phyloP scores from a whole-genome alignment of 208 protist genomes.

The Tritrichomonas musculus region DNA sequence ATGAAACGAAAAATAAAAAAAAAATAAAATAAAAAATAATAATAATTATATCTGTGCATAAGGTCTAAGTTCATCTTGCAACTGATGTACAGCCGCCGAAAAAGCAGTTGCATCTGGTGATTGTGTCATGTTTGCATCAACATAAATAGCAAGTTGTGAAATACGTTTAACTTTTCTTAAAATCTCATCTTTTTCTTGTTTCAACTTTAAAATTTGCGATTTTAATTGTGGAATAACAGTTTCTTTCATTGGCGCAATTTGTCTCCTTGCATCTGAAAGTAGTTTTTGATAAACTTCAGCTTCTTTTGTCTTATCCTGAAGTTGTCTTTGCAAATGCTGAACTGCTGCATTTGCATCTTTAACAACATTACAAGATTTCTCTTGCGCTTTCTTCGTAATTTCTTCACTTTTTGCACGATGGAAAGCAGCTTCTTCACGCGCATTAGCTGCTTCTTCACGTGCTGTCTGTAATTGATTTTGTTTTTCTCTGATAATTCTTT shows the following conservation, averaged over 20 bases:
- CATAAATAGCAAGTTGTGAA: background rate
- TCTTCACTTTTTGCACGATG: constrained; percentile 17
- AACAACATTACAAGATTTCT: background rate
- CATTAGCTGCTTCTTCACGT: background rate
- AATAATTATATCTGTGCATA: background rate
- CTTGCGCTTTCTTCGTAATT: background rate
- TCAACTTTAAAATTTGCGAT: background rate
- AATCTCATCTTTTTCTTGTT: background rate
- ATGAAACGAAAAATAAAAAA: no score
- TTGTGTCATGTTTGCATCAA: background rate
- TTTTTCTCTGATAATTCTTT: background rate
- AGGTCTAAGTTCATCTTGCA: background rate
- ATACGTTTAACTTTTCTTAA: background rate
- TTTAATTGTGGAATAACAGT: background rate
- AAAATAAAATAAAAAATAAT: background rate
- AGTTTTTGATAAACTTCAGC: background rate
- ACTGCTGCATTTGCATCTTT: background rate
- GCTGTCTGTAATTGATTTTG: background rate
- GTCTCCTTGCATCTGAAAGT: constrained; percentile 10
- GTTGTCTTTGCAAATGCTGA: background rate
- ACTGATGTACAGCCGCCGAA: background rate
- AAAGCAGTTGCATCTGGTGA: background rate
- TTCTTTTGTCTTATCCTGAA: background rate
- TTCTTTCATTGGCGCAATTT: background rate
- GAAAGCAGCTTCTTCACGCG: background rate